These are phyloP conservation scores for Handroanthus guayacan DNA, from an alignment of 257 asterid species.

Conservation along the genomic window DNA sequence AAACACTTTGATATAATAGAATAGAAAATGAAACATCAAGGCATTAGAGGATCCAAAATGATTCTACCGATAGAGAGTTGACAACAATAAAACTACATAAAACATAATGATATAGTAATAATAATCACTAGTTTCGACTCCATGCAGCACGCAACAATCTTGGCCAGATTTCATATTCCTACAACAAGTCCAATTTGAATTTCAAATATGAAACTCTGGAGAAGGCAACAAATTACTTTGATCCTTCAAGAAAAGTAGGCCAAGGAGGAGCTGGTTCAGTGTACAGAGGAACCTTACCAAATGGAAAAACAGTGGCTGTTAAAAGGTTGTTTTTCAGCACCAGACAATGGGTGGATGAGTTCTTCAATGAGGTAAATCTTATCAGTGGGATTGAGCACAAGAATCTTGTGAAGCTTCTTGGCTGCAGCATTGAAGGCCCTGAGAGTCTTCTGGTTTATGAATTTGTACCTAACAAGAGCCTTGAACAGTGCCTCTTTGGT, in stretches of 20 bases:
- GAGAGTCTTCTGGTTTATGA: conserved; percentile 89
- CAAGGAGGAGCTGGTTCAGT: conserved; percentile 96
- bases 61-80: too few relatives aligned
- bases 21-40: too few relatives aligned
- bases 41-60: too few relatives aligned
- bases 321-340: conserved; percentile 86
- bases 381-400: conserved; percentile 87
- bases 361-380: conserved; percentile 87
- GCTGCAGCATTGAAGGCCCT: conserved; percentile 96
- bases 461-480: conserved; percentile 75
- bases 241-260: conserved; percentile 64
- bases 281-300: conserved; percentile 65
- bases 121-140: not conserved
- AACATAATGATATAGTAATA: not conserved
- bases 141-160: conserved; percentile 71
- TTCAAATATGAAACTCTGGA: conserved; percentile 84
- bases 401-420: conserved; percentile 92
- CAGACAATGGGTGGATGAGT: conserved; percentile 94
- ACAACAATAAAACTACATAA: not conserved
- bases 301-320: conserved; percentile 77
- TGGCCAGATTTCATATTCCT: conserved; percentile 64
- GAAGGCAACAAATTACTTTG: conserved; percentile 86
- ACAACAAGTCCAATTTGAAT: conserved; percentile 75
- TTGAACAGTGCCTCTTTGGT: conserved; percentile 76
- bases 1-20: too few relatives aligned